A percentile compares a stretch with the other conserved stretches of the same genome.
phyloP scores from a whole-genome alignment of 805 yeast species.

The Schwanniomyces vanrijiae region DNA sequence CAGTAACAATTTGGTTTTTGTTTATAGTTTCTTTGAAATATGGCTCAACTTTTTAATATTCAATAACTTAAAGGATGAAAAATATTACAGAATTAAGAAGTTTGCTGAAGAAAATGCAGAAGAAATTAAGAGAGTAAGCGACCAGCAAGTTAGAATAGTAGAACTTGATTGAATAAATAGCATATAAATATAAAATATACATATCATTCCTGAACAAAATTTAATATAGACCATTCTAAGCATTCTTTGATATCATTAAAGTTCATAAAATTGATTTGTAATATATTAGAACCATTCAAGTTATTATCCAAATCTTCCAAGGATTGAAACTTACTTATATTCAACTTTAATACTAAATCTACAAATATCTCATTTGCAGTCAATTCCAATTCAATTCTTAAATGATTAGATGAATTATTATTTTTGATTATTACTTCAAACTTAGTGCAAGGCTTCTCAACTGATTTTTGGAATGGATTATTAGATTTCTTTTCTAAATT shows the following conservation, averaged over 20 bases:
- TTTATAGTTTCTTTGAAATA: constrained; percentile 61
- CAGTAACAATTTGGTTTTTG: constrained; percentile 64
- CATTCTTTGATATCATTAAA: constrained; percentile 55
- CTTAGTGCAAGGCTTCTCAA: constrained; percentile 36
- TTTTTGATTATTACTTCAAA: constrained; percentile 24
- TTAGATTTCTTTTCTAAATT: constrained; percentile 17
- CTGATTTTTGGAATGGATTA: constrained; percentile 39
- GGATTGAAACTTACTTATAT: constrained; percentile 29
- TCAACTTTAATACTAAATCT: constrained; percentile 35
- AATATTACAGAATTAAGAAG: constrained; percentile 46
- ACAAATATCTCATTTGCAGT: constrained; percentile 43
- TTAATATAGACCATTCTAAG: constrained; percentile 51
- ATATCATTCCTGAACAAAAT: constrained; percentile 22
- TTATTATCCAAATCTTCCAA: constrained; percentile 25
- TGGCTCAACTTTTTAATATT: constrained; percentile 69
- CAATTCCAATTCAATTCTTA: constrained; percentile 29
- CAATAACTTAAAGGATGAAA: constrained; percentile 65
- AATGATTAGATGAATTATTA: constrained; percentile 11
- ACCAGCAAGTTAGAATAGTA: constrained; percentile 30
- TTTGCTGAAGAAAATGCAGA: constrained; percentile 40
- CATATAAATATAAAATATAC: constrained; percentile 5
- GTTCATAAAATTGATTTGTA: constrained; percentile 51
- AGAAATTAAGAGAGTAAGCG: constrained; percentile 28
- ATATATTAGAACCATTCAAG: constrained; percentile 34
- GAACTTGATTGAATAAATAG: constrained; percentile 15